These are phyloP conservation scores for Yamadazyma dendronema DNA, from an alignment of 1,139 yeast genomes.

Conservation along the genomic window DNA sequence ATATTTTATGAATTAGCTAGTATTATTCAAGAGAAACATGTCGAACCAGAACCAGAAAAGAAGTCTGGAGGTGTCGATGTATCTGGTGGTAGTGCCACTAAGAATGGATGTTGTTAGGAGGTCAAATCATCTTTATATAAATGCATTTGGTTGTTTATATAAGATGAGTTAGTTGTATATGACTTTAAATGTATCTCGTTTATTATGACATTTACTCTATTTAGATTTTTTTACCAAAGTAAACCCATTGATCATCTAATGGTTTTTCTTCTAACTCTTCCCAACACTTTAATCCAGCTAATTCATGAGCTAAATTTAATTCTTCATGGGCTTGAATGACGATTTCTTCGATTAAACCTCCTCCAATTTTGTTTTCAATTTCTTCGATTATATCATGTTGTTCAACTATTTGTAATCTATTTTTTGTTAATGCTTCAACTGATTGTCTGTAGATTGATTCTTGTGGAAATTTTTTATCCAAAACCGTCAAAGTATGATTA, in stretches of 20 bases:
- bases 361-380: conserved; percentile 74
- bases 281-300: conserved; percentile 69
- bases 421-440: conserved; percentile 67
- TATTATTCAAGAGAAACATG: conserved; percentile 76
- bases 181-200: neutral
- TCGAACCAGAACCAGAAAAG: conserved; percentile 27
- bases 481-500: conserved; percentile 61
- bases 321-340: conserved; percentile 84
- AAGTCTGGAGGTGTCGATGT: conserved; percentile 45
- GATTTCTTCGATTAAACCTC: conserved; percentile 83
- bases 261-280: conserved; percentile 68
- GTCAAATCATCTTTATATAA: neutral
- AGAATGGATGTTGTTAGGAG: conserved; percentile 40
- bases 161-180: neutral
- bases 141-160: too few relatives aligned
- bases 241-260: conserved; percentile 71
- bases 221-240: conserved; percentile 59
- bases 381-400: conserved; percentile 59
- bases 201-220: neutral
- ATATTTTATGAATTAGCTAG: conserved; percentile 91
- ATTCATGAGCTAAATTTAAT: conserved; percentile 61
- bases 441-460: conserved; percentile 75
- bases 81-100: conserved; percentile 28
- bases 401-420: conserved; percentile 69
- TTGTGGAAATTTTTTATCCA: conserved; percentile 62